Evolutionary conservation across 2,329 filamentous ascomycete genomes (phyloP), one percentile per base, ranked within the genome.

Genomic region (Pseudogymnoascus sp.): DNA sequence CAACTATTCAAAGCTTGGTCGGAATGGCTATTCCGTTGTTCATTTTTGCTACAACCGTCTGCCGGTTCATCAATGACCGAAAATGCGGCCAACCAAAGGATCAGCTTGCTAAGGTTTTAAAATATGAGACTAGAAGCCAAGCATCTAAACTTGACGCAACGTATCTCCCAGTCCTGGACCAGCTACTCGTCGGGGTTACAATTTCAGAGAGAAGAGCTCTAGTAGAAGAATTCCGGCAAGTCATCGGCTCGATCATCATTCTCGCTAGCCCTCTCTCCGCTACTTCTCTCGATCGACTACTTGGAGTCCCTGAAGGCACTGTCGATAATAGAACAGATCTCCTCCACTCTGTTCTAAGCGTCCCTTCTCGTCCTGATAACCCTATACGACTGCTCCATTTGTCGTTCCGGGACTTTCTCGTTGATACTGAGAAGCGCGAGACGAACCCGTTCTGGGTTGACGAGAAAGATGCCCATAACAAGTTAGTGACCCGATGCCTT

Each of bases 41-140:
- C 63, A 75, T 76, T 60, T 74, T 71, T 59, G 75, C 74, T 1
- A 67, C 73, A 28, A 76, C 74, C 2, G 64, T 71, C 4, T 73
- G 69, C 40, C 70, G 69, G 0, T 73, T 74, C 23, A 64, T 76
- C 17, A 60, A 28, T 1, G 70, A 72, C 59, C 62, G 53, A 9
- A 60, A 36, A n/a, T 59, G 50, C 50, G 68, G 69, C 1, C 53
- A 69, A 4, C 71, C 70, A 5, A 61, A 67, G 0, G 33, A 69
- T 1, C 71, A 71, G 28, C 62, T 75, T 3, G 31, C 62, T 1
- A 67, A 65, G 26, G 59, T 76, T 17, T 64, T 76, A 1, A 36
- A 65, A 35, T 65, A 65, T 65, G 33, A 66, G 57, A 63, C 60
- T 9, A 63, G 28, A 64, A 65, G 63, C 62, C 50, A 67, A 40